Evolutionary conservation across 2,329 filamentous ascomycete species (phyloP), one percentile per base, ranked within the genome.

Genomic region (Fusarium multiceps): DNA sequence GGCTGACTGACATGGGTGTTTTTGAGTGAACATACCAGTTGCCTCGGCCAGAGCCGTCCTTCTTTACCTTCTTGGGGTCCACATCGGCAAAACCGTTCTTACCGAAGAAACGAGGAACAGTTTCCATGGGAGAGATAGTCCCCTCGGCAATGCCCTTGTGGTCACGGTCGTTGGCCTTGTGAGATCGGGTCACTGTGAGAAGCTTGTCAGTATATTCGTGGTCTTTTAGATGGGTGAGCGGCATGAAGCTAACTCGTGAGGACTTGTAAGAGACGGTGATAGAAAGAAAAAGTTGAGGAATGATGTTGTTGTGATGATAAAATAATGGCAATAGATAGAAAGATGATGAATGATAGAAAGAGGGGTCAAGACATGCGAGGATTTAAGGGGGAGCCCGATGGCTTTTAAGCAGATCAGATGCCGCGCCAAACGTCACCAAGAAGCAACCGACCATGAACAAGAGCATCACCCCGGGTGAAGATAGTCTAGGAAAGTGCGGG

Each of bases 31-130:
- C 91, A 81, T 88, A 97, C 95, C 95, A 99, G 82, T 98, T 98
- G 78, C 92, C 93, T 82, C 93, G 94, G 74, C 95, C 95, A 73
- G 88, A 92, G 69, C 95, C 95, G 77, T 97, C 93, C 86, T 99
- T 99, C 90, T 99, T 99, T 79, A 92, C 91, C 86, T 97, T 96
- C 82, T 93, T 94, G 66, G 96, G 95, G 78, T 97, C 93, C 74
- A 87, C 85, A 78, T 94, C 94, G 75, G 89, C 85, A 78, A 92
- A 91, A 72, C 95, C 95, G 65, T 89, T 84, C 85, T 98, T 98
- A 81, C 89, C 93, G 80, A 98, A 98, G 88, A 92, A 98, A 78
- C 94, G 93, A 78, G 96, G 95, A 28, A 97, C 84, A 76, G 91
- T 88, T 73, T 96, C 92, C 71, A 92, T 87, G 58, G 89, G 85